Evolutionary conservation across 2,329 filamentous ascomycete genomes (phyloP).

Genomic region (Fragosphaeria purpurea): DNA sequence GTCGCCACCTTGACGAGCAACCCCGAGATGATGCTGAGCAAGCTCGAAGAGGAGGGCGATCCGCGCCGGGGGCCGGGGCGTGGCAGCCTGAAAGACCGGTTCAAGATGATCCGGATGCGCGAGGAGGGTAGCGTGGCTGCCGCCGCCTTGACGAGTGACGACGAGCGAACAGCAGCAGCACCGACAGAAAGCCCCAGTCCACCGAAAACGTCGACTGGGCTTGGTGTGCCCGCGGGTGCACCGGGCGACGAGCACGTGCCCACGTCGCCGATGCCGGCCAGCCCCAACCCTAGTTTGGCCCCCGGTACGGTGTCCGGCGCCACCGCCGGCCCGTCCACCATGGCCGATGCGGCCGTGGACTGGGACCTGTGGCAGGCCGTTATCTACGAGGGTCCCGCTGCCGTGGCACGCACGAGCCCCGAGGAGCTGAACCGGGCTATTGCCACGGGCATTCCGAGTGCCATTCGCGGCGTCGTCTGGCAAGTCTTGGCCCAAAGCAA

Average conservation of each 20-base stretch:
- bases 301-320: constrained; percentile 81
- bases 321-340: constrained; percentile 61
- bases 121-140: constrained; percentile 55
- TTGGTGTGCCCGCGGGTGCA: constrained; percentile 2
- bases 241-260: constrained; percentile 17
- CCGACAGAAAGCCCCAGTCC: background rate
- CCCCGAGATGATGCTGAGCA: constrained; percentile 67
- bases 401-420: constrained; percentile 75
- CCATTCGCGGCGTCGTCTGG: constrained; percentile 97
- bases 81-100: constrained; percentile 65
- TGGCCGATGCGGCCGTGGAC: constrained; percentile 63
- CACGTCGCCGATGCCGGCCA: constrained; percentile 46
- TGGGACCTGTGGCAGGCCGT: constrained; percentile 98
- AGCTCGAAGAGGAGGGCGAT: constrained; percentile 56
- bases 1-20: constrained; percentile 71
- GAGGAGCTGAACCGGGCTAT: constrained; percentile 88
- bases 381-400: constrained; percentile 86
- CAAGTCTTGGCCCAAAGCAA: constrained; percentile 94
- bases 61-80: constrained; percentile 35
- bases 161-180: background rate
- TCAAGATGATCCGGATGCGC: constrained; percentile 65
- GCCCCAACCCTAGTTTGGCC: constrained; percentile 60
- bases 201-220: constrained; percentile 1
- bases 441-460: constrained; percentile 83
- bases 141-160: constrained; percentile 14